Conservation (phyloP, 768 basidiomycete species). For the Agaricus sinodeliciosus region DNA sequence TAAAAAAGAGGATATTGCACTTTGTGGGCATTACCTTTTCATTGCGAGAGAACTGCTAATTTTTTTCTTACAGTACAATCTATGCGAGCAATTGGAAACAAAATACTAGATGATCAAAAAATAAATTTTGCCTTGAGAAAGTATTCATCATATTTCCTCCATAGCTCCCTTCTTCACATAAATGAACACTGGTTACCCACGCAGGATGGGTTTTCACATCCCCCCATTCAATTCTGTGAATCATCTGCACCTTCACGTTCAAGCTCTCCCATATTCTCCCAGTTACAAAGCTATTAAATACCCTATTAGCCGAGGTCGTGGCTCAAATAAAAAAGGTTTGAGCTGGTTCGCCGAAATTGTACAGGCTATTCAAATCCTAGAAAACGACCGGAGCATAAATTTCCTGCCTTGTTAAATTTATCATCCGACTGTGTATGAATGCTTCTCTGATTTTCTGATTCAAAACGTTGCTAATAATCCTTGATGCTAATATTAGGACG, state of each 20-base stretch:
- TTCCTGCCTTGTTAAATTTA: conserved; percentile 38
- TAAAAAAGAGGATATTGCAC: conserved; percentile 31
- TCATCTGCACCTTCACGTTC: conserved; percentile 73
- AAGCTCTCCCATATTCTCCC: conserved; percentile 58
- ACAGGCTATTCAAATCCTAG: conserved; percentile 56
- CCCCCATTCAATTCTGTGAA: conserved; percentile 69
- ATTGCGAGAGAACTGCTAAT: background rate
- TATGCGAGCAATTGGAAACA: conserved; percentile 40
- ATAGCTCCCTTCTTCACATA: background rate
- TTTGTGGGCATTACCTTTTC: conserved; percentile 32
- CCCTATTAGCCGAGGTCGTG: conserved; percentile 32
- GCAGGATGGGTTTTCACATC: conserved; percentile 76
- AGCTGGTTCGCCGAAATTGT: conserved; percentile 66
- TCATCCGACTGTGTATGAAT: background rate
- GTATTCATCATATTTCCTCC: conserved; percentile 24
- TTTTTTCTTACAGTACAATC: conserved; percentile 20
- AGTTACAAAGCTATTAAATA: conserved; percentile 36
- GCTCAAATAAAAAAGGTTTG: conserved; percentile 50
- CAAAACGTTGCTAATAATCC: background rate
- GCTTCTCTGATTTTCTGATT: background rate
- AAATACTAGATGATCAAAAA: conserved; percentile 40
- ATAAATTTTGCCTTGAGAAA: conserved; percentile 37
- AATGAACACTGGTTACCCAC: background rate
- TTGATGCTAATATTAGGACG: background rate
- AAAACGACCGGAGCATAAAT: conserved; percentile 42